Evolutionary conservation across 1,139 yeast genomes (phyloP), one percentile per base, ranked within the genome.

Genomic region (Schizosaccharomyces versatilis): DNA sequence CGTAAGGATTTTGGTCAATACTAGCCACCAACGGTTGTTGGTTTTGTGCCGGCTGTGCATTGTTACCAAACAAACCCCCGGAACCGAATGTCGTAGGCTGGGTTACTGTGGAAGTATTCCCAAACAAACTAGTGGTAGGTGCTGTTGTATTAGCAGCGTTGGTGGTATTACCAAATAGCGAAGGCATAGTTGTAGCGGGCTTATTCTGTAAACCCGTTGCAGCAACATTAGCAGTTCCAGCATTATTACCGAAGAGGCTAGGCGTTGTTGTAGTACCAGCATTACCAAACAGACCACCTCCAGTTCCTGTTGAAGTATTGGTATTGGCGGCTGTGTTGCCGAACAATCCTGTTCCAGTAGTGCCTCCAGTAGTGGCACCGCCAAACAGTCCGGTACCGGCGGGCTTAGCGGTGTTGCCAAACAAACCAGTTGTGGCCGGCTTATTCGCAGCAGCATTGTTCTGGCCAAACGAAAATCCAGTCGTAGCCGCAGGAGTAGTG

Each of bases 1-100:
- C 88, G 65, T 80, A 82, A 48, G 93, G 90, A 64, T 82, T 82
- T 59, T 75, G 79, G 48, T 75, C 72, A 56, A 73, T 71, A 40
- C 78, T 70, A 42, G 75, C 77, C 38, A 60, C 63, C 8, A 61
- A 57, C 6, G 56, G 59, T 40, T 58, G 61, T 42, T 62, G 63
- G 54, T 61, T 66, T 51, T 59, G 63, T 12, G 32, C 42, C 9
- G 12, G 7, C 19, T 59, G 61, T 14, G 55, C 36, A 17, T 49
- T 53, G 12, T 49, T 24, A 38, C 60, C 60, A 39, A 58, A 57
- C 9, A 58, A 47, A 24, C 32, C 32, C 0, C 73, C 69, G 9
- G 69, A 68, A 2, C 61, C 17, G 12, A 57, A 41, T 12, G 57
- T 54, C 17, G 63, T 5, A 38, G 57, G 48, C 36, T 53, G 53